Conservation (phyloP, 176 grass and related monocot genomes). For the Elymus sibiricus region DNA sequence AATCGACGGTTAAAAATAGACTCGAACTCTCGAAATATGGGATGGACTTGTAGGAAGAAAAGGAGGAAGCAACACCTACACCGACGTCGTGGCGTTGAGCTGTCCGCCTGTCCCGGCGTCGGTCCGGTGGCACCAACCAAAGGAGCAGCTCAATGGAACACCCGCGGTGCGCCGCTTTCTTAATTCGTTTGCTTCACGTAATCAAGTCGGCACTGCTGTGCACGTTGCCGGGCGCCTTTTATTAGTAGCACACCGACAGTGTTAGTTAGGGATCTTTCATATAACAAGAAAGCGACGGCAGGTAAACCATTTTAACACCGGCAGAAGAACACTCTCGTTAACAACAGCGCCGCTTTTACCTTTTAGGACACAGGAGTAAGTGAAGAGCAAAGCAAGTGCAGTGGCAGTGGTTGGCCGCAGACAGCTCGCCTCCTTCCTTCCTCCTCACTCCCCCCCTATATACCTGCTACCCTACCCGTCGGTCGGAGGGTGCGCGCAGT, state of each 20-base stretch:
- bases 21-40: too few relatives aligned
- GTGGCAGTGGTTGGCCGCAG: conserved; percentile 31
- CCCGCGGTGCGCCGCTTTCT: background rate
- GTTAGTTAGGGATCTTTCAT: background rate
- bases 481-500: background rate
- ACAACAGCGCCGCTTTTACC: background rate
- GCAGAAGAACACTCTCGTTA: too few relatives aligned
- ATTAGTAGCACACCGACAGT: background rate
- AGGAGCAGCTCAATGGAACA: background rate
- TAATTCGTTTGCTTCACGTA: background rate
- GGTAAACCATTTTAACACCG: background rate
- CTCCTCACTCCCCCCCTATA: conserved; percentile 16
- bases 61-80: too few relatives aligned
- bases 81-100: too few relatives aligned
- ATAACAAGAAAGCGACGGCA: background rate
- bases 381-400: background rate
- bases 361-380: conserved; percentile 18
- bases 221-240: background rate
- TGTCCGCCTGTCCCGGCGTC: too few relatives aligned
- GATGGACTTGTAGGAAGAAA: too few relatives aligned
- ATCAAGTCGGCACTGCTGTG: background rate
- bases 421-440: conserved; percentile 33
- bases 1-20: too few relatives aligned
- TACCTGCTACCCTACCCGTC: background rate
- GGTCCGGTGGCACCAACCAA: too few relatives aligned